These are phyloP conservation scores for Exobasidium rhododendri DNA, from an alignment of 1,284 basidiomycete species.

Conservation along the genomic window DNA sequence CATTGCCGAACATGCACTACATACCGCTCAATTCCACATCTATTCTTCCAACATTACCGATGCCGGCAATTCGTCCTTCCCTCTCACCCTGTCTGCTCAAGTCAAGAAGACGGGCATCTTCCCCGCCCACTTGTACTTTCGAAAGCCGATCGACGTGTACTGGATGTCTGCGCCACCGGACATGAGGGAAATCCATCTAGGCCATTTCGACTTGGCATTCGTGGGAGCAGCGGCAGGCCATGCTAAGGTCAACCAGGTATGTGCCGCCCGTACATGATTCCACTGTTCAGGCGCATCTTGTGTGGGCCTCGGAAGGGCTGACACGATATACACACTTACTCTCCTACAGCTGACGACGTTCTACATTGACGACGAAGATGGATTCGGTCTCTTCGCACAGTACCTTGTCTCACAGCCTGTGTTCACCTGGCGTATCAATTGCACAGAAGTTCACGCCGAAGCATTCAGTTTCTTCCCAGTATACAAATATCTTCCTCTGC, in stretches of 20 bases:
- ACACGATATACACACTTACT: too few species aligned
- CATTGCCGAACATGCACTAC: slow-evolving; percentile 53
- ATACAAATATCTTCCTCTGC: slow-evolving; percentile 41
- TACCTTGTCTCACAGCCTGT: slow-evolving; percentile 66
- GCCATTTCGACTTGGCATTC: slow-evolving; percentile 42
- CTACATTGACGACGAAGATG: slow-evolving; percentile 45
- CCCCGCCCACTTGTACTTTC: slow-evolving; percentile 55
- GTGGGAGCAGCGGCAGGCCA: slow-evolving; percentile 54
- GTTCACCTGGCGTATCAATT: slow-evolving; percentile 70
- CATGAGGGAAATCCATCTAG: slow-evolving; percentile 50
- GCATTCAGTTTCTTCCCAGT: slow-evolving; percentile 59
- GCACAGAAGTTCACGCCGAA: slow-evolving; percentile 64
- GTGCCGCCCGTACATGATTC: slow-evolving; percentile 11
- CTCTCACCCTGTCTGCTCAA: slow-evolving; percentile 50
- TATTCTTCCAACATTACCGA: slow-evolving; percentile 53
- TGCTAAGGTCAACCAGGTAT: slow-evolving; percentile 53
- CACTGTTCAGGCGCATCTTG: too few species aligned
- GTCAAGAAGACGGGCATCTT: slow-evolving; percentile 56
- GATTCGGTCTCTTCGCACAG: slow-evolving; percentile 53
- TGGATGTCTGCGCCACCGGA: slow-evolving; percentile 50
- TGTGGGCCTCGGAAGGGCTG: too few species aligned
- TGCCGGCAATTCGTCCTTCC: slow-evolving; percentile 49
- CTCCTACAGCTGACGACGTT: slow-evolving; percentile 43
- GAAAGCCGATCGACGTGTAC: slow-evolving; percentile 51
- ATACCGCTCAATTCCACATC: slow-evolving; percentile 50